Evolutionary conservation across 768 basidiomycete genomes (phyloP), one percentile per base, ranked within the genome.

Genomic region (Lactarius tabidus): DNA sequence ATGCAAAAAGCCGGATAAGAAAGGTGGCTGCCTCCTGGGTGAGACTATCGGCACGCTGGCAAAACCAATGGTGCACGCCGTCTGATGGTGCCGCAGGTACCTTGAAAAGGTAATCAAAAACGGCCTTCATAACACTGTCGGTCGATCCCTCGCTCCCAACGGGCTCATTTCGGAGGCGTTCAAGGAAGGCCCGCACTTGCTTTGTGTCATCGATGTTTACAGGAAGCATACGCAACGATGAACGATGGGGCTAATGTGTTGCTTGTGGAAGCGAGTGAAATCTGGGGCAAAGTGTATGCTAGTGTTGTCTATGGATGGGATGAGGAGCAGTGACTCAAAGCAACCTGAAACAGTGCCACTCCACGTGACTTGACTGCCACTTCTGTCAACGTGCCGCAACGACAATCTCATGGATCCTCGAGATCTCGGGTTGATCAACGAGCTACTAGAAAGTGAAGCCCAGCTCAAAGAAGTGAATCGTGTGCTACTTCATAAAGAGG

Each of bases 1-100:
- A 97, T 12, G 93, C 93, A 72, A 90, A 88, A 43, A 97, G 75
- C 58, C 93, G 84, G 41, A 96, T 78, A 57, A 92, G 81, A 76
- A 95, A 97, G 0, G 85, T 86, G 0, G 95, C 92, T 2, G 88
- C 84, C 64, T 85, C 87, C 10, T 81, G 74, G 0, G 83, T 86
- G 38, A 84, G 76, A 10, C 79, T 72, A 36, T 82, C 77, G 4
- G 87, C 88, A 41, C 81, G 80, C 33, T 77, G 74, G 74, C 95
- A 97, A 73, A 90, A 95, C 92, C 93, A 95, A 71, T 97, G 94
- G 60, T 82, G 65, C 35, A 66, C 67, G 53, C 59, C 65, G 28
- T 63, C 65, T 2, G 18, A 29, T 31, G 75, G 68, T 54, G 74
- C 72, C 57, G 77, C 74, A 4, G 78, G 76, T 0, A 80, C 76